phyloP scores from a whole-genome alignment of 345 rosid genomes.

The Lenwebbia sp. region DNA sequence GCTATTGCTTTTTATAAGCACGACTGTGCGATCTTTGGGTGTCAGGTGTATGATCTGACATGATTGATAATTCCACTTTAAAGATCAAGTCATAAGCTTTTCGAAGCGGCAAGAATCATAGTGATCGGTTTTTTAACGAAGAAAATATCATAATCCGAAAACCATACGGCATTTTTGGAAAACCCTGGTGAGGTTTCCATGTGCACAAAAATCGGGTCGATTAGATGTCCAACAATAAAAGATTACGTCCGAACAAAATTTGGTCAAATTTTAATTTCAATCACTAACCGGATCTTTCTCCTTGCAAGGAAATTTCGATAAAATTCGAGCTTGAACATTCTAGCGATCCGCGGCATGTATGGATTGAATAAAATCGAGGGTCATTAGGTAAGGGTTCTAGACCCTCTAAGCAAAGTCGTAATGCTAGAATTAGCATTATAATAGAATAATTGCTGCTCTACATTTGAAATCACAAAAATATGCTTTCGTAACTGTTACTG shows the following conservation, averaged over 20 bases:
- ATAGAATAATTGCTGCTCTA: background rate
- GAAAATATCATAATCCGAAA: background rate
- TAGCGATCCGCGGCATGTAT: background rate
- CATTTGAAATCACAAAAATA: background rate
- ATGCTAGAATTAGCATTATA: background rate
- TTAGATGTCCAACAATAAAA: background rate
- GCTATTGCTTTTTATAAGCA: background rate
- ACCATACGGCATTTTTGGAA: background rate
- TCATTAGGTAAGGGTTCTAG: background rate
- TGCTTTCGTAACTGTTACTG: background rate
- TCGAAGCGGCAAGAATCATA: accelerated
- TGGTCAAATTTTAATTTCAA: background rate
- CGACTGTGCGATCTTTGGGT: accelerated
- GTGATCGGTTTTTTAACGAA: background rate
- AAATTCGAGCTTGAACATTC: background rate
- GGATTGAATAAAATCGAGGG: background rate
- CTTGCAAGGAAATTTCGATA: background rate
- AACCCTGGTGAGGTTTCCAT: accelerated
- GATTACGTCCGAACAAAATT: accelerated
- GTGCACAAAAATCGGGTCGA: background rate
- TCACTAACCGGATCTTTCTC: background rate
- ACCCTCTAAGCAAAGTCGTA: background rate
- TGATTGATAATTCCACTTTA: accelerated
- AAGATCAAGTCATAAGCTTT: background rate
- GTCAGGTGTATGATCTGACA: background rate